A percentile compares a stretch with the other conserved stretches of the same genome.
Evolutionary conservation across 139 green algal species (phyloP).

Genomic region (Micractinium sp.): DNA sequence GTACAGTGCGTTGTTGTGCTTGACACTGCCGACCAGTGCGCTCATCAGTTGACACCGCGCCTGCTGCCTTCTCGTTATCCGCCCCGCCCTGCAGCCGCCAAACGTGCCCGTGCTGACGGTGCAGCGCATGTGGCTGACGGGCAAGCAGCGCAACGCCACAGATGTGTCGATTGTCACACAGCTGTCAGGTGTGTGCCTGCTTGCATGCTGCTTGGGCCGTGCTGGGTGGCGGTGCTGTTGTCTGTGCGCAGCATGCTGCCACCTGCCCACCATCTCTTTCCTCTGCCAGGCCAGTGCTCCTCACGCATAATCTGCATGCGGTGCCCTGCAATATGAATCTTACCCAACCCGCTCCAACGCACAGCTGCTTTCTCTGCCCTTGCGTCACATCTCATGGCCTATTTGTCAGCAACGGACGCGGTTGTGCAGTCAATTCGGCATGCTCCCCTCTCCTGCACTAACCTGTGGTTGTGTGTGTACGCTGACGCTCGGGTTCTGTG

Average conservation of each 20-base stretch:
- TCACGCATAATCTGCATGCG: background rate
- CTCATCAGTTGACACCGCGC: background rate
- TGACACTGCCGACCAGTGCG: background rate
- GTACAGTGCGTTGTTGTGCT: background rate
- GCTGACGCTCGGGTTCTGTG: background rate
- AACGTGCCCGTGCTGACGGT: slow-evolving; percentile 37
- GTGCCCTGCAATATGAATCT: background rate
- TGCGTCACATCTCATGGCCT: too few species aligned
- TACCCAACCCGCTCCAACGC: background rate
- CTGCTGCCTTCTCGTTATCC: background rate
- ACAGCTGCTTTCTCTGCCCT: too few species aligned
- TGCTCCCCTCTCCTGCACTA: too few species aligned
- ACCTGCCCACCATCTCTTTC: too few species aligned
- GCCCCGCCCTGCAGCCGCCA: slow-evolving; percentile 17
- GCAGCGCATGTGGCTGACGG: slow-evolving; percentile 34
- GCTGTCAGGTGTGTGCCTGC: slow-evolving; percentile 28
- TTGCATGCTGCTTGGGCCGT: background rate
- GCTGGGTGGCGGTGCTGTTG: background rate
- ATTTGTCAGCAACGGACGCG: too few species aligned
- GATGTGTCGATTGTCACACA: slow-evolving; percentile 51
- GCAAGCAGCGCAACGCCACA: slow-evolving; percentile 30
- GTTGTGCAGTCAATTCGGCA: too few species aligned
- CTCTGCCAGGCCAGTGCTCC: too few species aligned
- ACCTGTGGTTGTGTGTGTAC: background rate
- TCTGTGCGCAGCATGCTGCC: too few species aligned